Conservation (phyloP, 2,329 filamentous ascomycete genomes). For the Sclerotinia subarctica region DNA sequence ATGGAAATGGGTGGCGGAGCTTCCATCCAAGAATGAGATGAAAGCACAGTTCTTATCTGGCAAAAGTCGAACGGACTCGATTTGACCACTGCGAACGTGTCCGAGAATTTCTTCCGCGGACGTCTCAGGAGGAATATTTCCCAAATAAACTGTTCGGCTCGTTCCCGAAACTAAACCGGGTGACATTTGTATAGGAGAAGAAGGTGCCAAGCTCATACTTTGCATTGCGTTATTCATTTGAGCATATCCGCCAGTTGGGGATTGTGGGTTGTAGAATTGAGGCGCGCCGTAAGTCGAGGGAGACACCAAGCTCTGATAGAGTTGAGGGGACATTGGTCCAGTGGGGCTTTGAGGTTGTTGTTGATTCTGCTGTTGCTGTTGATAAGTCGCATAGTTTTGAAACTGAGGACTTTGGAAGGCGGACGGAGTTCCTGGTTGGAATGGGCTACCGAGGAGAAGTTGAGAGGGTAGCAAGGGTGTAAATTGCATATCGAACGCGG, state of each 20-base stretch:
- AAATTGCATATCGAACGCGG: conserved; percentile 96
- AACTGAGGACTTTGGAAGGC: conserved; percentile 91
- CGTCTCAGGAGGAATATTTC: conserved; percentile 98
- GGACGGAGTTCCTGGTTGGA: conserved; percentile 89
- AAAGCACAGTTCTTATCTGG: conserved; percentile 99
- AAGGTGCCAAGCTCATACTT: conserved; percentile 53
- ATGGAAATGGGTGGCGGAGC: conserved; percentile 97
- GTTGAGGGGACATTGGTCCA: conserved; percentile 75
- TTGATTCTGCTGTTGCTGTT: conserved; percentile 49
- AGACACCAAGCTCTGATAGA: conserved; percentile 82
- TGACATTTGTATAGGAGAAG: conserved; percentile 71
- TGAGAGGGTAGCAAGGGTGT: conserved; percentile 93
- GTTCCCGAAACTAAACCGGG: conserved; percentile 84
- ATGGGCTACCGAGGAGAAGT: conserved; percentile 89
- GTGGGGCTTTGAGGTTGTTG: conserved; percentile 68
- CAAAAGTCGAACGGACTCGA: conserved; percentile 95
- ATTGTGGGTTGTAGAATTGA: conserved; percentile 82
- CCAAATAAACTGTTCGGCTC: conserved; percentile 93
- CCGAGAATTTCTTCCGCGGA: conserved; percentile 94
- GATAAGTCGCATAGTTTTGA: conserved; percentile 75
- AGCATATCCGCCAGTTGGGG: conserved; percentile 74
- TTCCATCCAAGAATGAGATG: conserved; percentile 97
- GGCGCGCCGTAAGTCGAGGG: conserved; percentile 78
- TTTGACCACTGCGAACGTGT: conserved; percentile 94
- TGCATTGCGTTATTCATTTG: conserved; percentile 44